Conservation (phyloP, 148 eudicot species). For the Pouteria glomerata region DNA sequence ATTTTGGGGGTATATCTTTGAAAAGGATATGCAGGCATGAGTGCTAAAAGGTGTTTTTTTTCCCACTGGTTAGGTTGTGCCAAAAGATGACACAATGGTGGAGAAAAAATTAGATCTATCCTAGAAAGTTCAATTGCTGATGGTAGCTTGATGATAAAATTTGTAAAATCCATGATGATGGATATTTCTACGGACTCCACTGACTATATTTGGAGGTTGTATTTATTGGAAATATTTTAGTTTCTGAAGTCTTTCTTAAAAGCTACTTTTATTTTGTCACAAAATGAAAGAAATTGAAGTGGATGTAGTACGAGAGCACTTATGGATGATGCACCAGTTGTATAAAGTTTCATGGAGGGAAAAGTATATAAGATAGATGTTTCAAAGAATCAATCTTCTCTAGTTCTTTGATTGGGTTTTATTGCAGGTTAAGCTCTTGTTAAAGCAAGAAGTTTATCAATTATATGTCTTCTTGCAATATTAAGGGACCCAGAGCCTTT, state of each 20-base stretch:
- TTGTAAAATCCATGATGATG: not conserved
- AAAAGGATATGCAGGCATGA: not conserved
- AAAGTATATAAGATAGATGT: not conserved
- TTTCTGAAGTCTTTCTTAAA: not conserved
- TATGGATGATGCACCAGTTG: not conserved
- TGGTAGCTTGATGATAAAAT: not conserved
- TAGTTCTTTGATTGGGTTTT: not conserved
- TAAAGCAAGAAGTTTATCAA: not conserved
- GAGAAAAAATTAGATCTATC: not conserved
- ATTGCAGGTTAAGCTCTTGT: not conserved
- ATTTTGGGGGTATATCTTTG: not conserved
- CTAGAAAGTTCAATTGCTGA: not conserved
- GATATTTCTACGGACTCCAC: not conserved
- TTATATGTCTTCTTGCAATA: no score
- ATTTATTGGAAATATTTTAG: not conserved
- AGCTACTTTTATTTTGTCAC: not conserved
- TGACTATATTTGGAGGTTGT: not conserved
- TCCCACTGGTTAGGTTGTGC: no score
- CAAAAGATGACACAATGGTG: not conserved
- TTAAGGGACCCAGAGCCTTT: not conserved
- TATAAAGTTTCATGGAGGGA: no score
- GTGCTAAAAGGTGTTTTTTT: no score
- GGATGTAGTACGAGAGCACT: not conserved
- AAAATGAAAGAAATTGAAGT: not conserved
- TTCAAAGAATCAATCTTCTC: not conserved